These are phyloP conservation scores for Penicillium pancosmium DNA, from an alignment of 495 filamentous ascomycete species.

Conservation along the genomic window DNA sequence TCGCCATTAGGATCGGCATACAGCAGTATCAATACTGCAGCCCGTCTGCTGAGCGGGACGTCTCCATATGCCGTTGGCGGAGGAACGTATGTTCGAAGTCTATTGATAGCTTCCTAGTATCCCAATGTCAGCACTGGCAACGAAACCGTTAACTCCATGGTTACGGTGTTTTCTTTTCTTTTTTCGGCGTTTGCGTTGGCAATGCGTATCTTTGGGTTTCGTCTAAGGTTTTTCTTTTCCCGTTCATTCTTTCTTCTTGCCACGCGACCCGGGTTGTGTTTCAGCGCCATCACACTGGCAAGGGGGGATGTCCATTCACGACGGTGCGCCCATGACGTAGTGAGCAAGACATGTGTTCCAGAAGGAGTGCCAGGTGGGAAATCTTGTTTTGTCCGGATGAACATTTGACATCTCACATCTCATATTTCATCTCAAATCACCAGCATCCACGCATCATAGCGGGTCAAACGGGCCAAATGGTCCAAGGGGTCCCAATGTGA, in stretches of 20 bases:
- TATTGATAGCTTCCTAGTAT: constrained; percentile 70
- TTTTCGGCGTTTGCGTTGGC: background rate
- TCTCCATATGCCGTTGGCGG: constrained; percentile 62
- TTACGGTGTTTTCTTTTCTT: background rate
- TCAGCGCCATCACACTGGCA: constrained; percentile 8
- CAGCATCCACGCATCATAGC: background rate
- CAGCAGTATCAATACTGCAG: constrained; percentile 82
- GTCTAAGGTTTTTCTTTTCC: constrained; percentile 4
- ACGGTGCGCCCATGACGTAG: constrained; percentile 2
- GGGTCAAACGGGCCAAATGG: background rate
- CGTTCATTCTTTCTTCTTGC: background rate
- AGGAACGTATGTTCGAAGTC: constrained; percentile 70
- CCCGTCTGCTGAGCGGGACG: constrained; percentile 70
- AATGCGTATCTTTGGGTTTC: background rate
- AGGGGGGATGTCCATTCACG: constrained; percentile 27
- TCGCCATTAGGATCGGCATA: constrained; percentile 80
- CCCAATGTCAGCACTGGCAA: constrained; percentile 10
- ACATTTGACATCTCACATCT: background rate
- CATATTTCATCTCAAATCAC: background rate
- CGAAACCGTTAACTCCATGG: background rate
- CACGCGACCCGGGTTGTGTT: constrained; percentile 18
- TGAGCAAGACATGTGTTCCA: background rate
- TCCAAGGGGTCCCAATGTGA: no score
- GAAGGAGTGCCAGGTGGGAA: background rate
- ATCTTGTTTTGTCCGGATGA: background rate